Evolutionary conservation across 2,329 filamentous ascomycete genomes (phyloP).

Genomic region (Tolypocladium capitatum): DNA sequence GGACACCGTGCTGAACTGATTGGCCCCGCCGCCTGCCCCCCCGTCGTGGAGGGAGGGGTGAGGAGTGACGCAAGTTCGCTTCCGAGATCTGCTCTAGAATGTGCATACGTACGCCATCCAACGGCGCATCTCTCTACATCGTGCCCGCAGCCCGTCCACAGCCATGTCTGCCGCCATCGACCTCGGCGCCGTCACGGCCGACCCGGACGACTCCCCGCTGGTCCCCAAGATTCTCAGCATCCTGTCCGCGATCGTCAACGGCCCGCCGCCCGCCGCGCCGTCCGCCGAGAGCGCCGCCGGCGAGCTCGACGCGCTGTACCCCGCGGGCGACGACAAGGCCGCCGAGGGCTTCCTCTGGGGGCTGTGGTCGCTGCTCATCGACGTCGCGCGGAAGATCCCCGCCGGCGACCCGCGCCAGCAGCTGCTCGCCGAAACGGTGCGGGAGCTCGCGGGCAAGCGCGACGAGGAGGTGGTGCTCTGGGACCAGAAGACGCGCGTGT

Average conservation of each 20-base stretch:
- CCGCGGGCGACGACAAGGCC: constrained; percentile 5
- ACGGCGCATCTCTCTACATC: too few species aligned
- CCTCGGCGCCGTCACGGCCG: neutral
- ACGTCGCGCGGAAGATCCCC: constrained; percentile 12
- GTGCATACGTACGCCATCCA: too few species aligned
- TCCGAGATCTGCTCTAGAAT: neutral
- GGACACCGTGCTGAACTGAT: neutral
- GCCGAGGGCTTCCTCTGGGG: constrained; percentile 15
- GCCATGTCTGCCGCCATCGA: neutral
- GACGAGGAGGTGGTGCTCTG: constrained; percentile 14
- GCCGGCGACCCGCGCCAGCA: constrained; percentile 12
- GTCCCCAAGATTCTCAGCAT: constrained; percentile 7
- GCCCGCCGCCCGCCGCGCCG: constrained; percentile 2
- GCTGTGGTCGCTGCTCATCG: constrained; percentile 15
- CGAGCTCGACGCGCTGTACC: constrained; percentile 14
- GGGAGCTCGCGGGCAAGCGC: constrained; percentile 10
- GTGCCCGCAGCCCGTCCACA: too few species aligned
- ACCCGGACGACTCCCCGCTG: neutral
- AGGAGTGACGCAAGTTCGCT: too few species aligned
- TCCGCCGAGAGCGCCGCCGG: constrained; percentile 10
- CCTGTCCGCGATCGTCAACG: constrained; percentile 13
- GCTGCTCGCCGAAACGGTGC: constrained; percentile 10
- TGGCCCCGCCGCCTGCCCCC: neutral
- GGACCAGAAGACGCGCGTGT: constrained; percentile 12
- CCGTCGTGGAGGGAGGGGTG: neutral